Conservation (phyloP, 148 eudicot genomes). For the Amaranthus hypochondriacus region DNA sequence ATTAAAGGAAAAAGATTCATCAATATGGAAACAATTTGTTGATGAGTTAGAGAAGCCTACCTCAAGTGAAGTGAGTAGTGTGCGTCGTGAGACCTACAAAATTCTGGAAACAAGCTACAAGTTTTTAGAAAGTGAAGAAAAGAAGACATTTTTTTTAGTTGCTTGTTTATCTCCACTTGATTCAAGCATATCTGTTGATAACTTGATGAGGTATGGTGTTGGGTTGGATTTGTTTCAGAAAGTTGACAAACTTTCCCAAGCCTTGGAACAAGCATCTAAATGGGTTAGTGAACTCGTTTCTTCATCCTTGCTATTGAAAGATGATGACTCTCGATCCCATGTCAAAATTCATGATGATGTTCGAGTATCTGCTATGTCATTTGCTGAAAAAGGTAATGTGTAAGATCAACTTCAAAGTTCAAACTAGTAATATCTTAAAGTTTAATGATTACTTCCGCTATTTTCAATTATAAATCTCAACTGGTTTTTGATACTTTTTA, state of each 20-base stretch:
- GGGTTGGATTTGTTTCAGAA: constrained; percentile 6
- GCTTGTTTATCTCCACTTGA: background rate
- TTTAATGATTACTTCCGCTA: too few relatives aligned
- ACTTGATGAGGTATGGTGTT: background rate
- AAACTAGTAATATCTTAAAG: too few relatives aligned
- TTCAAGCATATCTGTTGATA: background rate
- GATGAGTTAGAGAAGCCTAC: background rate
- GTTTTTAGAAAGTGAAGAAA: background rate
- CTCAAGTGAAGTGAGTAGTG: background rate
- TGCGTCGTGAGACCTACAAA: background rate
- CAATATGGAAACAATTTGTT: background rate
- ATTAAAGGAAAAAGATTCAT: background rate
- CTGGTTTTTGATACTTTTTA: too few relatives aligned
- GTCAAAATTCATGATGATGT: constrained; percentile 11
- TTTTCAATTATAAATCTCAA: too few relatives aligned
- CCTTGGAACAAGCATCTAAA: background rate
- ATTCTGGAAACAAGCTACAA: constrained; percentile 2
- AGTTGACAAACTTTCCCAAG: background rate
- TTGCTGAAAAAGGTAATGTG: constrained; percentile 2
- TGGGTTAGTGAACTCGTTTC: constrained; percentile 3
- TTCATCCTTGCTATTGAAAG: background rate
- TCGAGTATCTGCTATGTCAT: background rate
- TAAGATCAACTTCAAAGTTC: too few relatives aligned
- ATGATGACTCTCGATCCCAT: background rate
- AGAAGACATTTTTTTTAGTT: constrained; percentile 4